Conservation (phyloP, 441 rosid species). For the Adansonia grandidieri region DNA sequence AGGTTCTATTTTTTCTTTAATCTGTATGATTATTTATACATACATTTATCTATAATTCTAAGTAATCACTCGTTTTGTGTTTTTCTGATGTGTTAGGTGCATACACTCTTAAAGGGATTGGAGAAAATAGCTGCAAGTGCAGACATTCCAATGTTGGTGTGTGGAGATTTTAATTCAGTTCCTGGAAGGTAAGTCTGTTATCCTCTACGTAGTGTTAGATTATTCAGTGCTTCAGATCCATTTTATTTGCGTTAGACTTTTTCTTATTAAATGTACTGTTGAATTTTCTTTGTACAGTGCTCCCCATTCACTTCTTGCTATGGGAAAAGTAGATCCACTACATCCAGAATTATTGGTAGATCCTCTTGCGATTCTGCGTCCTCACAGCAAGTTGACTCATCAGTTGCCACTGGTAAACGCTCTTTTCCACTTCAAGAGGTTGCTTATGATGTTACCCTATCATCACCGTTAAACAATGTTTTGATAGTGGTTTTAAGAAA, state of each 20-base stretch:
- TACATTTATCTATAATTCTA: slow-evolving; percentile 12
- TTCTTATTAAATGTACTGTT: slow-evolving; percentile 23
- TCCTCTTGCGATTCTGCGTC: slow-evolving; percentile 87
- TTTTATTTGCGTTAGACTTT: slow-evolving; percentile 1
- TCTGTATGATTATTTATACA: neutral
- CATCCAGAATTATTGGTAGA: slow-evolving; percentile 85
- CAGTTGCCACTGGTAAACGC: slow-evolving; percentile 86
- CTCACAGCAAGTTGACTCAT: slow-evolving; percentile 83
- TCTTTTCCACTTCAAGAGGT: slow-evolving; percentile 5
- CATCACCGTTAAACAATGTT: neutral
- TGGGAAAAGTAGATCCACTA: slow-evolving; percentile 85
- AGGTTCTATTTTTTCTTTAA: slow-evolving; percentile 52
- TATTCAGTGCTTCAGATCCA: slow-evolving; percentile 13
- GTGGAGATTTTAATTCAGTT: slow-evolving; percentile 94
- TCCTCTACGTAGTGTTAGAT: neutral
- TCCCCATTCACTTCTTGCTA: slow-evolving; percentile 96
- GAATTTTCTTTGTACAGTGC: slow-evolving; percentile 58
- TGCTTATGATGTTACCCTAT: neutral
- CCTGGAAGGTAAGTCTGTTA: slow-evolving; percentile 79
- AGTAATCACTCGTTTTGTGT: slow-evolving; percentile 14
- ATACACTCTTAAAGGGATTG: slow-evolving; percentile 92
- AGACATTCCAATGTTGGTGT: slow-evolving; percentile 97
- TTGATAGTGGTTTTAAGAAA: neutral
- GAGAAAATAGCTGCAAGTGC: slow-evolving; percentile 99
- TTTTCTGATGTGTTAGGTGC: slow-evolving; percentile 60